These are phyloP conservation scores for Choanephora cucurbitarum DNA, from an alignment of 371 early-diverging fungal genomes.

Conservation along the genomic window DNA sequence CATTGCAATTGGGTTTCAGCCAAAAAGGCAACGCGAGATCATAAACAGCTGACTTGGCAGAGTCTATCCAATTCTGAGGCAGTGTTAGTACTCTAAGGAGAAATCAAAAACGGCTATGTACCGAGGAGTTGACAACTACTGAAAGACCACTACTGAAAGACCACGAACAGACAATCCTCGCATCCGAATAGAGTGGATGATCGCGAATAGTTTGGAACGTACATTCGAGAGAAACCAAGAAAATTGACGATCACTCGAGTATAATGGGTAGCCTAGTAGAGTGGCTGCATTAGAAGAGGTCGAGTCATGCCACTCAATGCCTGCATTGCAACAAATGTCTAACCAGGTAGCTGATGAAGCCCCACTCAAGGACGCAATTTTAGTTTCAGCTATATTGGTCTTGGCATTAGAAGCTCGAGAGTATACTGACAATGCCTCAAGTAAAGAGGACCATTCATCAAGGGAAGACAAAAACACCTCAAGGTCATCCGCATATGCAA, in stretches of 20 bases:
- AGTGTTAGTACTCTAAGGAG: slow-evolving; percentile 3
- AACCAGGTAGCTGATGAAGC: no score
- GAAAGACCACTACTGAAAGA: no score
- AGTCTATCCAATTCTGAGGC: not conserved
- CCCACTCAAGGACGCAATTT: slow-evolving; percentile 14
- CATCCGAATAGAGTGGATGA: no score
- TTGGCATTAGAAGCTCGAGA: slow-evolving; percentile 17
- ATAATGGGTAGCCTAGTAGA: slow-evolving; percentile 20
- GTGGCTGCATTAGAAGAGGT: not conserved
- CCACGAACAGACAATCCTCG: no score
- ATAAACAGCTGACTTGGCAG: not conserved
- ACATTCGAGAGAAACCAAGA: no score
- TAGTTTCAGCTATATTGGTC: slow-evolving; percentile 12
- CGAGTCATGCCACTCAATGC: not conserved
- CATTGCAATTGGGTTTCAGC: not conserved
- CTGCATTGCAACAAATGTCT: slow-evolving; percentile 1
- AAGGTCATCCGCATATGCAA: slow-evolving; percentile 27
- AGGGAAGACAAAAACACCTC: slow-evolving; percentile 16
- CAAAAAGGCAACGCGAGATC: not conserved
- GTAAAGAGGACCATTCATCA: slow-evolving; percentile 4
- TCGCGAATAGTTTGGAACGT: no score
- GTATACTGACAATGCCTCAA: not conserved
- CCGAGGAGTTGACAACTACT: no score
- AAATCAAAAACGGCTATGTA: slow-evolving; percentile 7
- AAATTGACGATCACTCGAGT: no score